Base-by-base conservation (phyloP, 2,329 filamentous ascomycete genomes). In the Claviceps monticola region DNA sequence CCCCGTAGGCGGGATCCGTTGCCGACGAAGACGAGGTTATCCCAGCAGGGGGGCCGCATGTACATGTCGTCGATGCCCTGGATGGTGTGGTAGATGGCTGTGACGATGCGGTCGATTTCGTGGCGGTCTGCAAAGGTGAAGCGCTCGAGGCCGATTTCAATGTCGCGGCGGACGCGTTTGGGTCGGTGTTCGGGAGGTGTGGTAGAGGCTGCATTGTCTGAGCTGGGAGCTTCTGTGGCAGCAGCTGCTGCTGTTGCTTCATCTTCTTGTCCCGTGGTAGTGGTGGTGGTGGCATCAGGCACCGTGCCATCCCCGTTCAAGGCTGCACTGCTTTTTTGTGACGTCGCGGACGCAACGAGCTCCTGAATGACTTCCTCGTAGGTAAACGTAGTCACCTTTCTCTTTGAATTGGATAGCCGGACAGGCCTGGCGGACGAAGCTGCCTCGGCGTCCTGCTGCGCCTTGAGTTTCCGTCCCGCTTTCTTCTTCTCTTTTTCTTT, bases 1-100 rank as follows among this genome's bases (percentile, higher is more conserved):
- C 93, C 89, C 71, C 73, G 73, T 47, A 80, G 73, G 46, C 76
- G 76, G 39, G 74, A 82, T 53, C 93, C 93, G 62, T 95, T 95
- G 59, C 93, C 93, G 50, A 95, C 86, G 51, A 98, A 85, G 58
- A 95, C 84, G 50, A 98, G 69, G 55, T 85, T 87, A 60, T 97
- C 91, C 93, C 93, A 98, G 56, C 94, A 84, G 38, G 86, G 78
- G 38, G 86, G 83, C 45, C 93, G 82, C 73, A 89, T 90, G 60
- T 86, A 84, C 57, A 88, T 81, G 56, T 95, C 89, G 46, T 88
- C 83, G 23, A 95, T 87, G 38, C 82, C 80, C 59, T 90, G 83
- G 50, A 97, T 82, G 1, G 88, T 83, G 53, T 84, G 81, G 67
- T 95, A 89, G 57, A 97, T 84, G 41, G 87, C 82, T 51, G 84